Evolutionary conservation across 2,329 filamentous ascomycete species (phyloP).

Genomic region (Magnaporthiopsis rhizophila): DNA sequence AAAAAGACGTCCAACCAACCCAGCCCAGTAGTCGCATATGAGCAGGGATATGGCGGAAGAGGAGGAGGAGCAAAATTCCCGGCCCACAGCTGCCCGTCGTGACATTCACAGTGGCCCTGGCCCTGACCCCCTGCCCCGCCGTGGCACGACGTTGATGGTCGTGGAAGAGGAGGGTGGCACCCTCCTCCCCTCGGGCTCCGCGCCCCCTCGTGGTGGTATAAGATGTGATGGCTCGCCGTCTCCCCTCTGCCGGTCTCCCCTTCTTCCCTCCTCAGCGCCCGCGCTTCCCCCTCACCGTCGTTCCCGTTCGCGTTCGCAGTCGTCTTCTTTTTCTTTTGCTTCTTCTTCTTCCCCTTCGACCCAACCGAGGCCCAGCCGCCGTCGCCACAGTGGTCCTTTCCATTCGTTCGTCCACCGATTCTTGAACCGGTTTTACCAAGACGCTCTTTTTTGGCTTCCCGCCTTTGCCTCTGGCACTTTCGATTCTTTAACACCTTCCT

Average conservation of each 20-base stretch:
- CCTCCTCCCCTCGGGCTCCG: neutral
- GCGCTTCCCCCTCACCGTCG: constrained; percentile 17
- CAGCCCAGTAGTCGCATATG: no score
- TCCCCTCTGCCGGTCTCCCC: neutral
- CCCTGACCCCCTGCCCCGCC: neutral
- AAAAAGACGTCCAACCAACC: no score
- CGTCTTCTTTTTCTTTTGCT: constrained; percentile 12
- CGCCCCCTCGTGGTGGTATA: neutral
- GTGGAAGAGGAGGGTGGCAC: neutral
- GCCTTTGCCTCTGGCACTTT: neutral
- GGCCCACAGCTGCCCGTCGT: neutral
- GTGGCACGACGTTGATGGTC: neutral
- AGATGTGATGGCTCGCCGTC: neutral
- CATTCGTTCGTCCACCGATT: neutral
- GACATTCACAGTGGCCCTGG: neutral
- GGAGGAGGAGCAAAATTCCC: neutral
- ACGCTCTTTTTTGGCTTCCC: neutral
- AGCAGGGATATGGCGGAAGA: neutral
- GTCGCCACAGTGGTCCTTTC: neutral
- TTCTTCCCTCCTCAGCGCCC: neutral
- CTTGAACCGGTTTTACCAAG: neutral
- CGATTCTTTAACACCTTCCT: neutral
- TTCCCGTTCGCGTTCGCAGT: neutral
- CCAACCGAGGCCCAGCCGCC: constrained; percentile 14
- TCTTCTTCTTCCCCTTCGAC: constrained; percentile 19